Evolutionary conservation across 306 rosid genomes (phyloP).

Genomic region (Cucurbita moschata): DNA sequence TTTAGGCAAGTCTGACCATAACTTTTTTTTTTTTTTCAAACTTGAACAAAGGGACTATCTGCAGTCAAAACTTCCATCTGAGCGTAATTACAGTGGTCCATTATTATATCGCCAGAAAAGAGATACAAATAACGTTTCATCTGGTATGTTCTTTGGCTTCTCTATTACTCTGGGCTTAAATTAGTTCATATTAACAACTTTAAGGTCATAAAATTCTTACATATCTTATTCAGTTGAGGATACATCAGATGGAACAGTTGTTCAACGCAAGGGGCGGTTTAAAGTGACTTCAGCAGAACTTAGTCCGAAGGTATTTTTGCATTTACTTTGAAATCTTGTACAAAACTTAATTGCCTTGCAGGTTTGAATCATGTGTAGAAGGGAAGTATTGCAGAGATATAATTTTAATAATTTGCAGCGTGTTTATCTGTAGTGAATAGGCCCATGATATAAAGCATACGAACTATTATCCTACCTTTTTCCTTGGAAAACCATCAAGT

Average conservation of each 20-base stretch:
- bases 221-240: conserved; percentile 44
- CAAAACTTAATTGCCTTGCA: not conserved
- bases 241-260: conserved; percentile 77
- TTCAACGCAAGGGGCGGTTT: conserved; percentile 80
- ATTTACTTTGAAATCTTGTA: conserved; percentile 3
- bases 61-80: conserved; percentile 43
- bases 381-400: not conserved
- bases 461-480: not conserved
- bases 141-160: conserved; percentile 35
- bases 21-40: not conserved
- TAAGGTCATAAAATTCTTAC: not conserved
- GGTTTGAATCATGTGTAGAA: not conserved
- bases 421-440: not conserved
- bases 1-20: not conserved
- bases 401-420: not conserved
- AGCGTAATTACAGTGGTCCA: conserved; percentile 72
- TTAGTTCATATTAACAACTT: not conserved
- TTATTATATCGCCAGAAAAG: conserved; percentile 34
- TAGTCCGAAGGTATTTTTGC: conserved; percentile 56
- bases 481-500: not conserved
- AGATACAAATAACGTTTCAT: conserved; percentile 42
- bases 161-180: not conserved
- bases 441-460: not conserved
- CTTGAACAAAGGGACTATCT: conserved; percentile 56
- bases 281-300: conserved; percentile 72